These are phyloP conservation scores for Aureobasidium sp. DNA, from an alignment of 2,329 filamentous ascomycete genomes.

Conservation along the genomic window DNA sequence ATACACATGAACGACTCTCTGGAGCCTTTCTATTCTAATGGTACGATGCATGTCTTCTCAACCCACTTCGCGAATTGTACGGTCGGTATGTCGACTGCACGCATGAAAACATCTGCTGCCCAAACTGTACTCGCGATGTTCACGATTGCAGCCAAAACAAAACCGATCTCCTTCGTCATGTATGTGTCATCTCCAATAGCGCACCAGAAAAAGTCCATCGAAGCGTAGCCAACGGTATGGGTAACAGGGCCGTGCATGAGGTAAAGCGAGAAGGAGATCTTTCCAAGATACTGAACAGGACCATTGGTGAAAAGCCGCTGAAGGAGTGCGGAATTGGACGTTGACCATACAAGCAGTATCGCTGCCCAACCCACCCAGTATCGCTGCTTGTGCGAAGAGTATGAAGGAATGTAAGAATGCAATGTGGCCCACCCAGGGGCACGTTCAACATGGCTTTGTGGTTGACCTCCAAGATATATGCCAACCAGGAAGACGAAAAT, in stretches of 20 bases:
- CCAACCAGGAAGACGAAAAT: background rate
- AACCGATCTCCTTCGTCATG: constrained; percentile 42
- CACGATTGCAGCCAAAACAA: constrained; percentile 48
- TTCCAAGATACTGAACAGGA: constrained; percentile 49
- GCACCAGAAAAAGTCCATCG: constrained; percentile 43
- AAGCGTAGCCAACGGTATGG: constrained; percentile 44
- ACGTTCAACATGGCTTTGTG: background rate
- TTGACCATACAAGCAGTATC: constrained; percentile 43
- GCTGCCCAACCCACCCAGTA: constrained; percentile 50
- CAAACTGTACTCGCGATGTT: constrained; percentile 42
- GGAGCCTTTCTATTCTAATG: background rate
- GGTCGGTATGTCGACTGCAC: constrained; percentile 46
- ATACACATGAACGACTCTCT: background rate
- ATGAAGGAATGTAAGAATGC: background rate
- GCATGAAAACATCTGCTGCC: constrained; percentile 49
- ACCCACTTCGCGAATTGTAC: constrained; percentile 51
- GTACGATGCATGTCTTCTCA: constrained; percentile 26
- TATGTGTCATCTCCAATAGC: constrained; percentile 39
- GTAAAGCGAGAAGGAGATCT: constrained; percentile 53
- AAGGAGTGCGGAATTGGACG: constrained; percentile 37
- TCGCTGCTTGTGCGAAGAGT: constrained; percentile 26
- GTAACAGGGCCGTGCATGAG: constrained; percentile 51
- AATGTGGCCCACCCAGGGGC: background rate
- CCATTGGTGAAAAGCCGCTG: constrained; percentile 44
- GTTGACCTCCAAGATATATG: background rate